Percentiles rank a stretch among this genome's conserved stretches.
Conservation (phyloP, 1,139 yeast genomes). For the Diutina mesorugosa region DNA sequence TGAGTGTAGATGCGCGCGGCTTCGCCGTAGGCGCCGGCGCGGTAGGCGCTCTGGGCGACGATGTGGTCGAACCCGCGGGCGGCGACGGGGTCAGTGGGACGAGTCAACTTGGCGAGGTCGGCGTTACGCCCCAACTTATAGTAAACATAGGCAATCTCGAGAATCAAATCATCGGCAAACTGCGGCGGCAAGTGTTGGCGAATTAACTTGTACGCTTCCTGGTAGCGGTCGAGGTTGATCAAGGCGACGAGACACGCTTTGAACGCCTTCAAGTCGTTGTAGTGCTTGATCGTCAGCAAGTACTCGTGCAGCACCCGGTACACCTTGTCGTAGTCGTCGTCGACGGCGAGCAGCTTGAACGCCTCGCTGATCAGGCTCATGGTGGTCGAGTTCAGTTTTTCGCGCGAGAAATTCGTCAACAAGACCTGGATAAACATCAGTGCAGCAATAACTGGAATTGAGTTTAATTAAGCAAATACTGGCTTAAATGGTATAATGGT, state of each 20-base stretch:
- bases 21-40: slow-evolving; percentile 41
- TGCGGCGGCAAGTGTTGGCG: slow-evolving; percentile 22
- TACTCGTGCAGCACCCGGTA: slow-evolving; percentile 31
- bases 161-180: slow-evolving; percentile 20
- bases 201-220: slow-evolving; percentile 38
- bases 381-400: neutral
- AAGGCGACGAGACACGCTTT: slow-evolving; percentile 55
- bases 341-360: slow-evolving; percentile 21
- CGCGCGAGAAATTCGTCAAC: no score
- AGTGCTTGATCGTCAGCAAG: slow-evolving; percentile 26
- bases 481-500: neutral
- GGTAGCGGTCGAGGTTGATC: slow-evolving; percentile 60
- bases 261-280: slow-evolving; percentile 38
- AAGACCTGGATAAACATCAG: neutral
- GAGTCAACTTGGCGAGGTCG: slow-evolving; percentile 15
- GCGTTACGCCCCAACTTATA: slow-evolving; percentile 46
- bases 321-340: slow-evolving; percentile 25
- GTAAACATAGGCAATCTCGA: slow-evolving; percentile 58
- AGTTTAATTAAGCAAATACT: no score
- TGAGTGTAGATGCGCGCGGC: slow-evolving; percentile 45
- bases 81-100: slow-evolving; percentile 11
- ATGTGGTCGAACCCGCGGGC: slow-evolving; percentile 49
- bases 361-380: slow-evolving; percentile 27
- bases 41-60: slow-evolving; percentile 73
- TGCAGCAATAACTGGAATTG: neutral